phyloP scores from a whole-genome alignment of 805 yeast species.

The Starmerella apis region DNA sequence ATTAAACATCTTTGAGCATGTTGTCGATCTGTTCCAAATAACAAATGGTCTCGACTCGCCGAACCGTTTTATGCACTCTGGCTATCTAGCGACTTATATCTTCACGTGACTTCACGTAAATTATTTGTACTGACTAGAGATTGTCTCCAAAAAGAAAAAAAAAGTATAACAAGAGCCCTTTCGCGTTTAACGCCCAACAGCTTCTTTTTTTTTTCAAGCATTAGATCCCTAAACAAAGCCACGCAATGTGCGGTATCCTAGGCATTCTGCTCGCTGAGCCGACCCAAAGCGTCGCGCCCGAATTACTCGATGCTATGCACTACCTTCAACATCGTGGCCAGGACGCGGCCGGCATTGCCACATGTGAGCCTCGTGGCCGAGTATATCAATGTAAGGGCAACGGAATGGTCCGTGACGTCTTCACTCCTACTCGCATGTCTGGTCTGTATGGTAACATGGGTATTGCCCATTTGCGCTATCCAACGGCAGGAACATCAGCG shows the following conservation, averaged over 20 bases:
- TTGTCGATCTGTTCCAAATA: not conserved
- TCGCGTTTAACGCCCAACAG: not conserved
- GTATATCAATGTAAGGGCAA: constrained; percentile 96
- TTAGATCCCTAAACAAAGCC: not conserved
- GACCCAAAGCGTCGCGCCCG: constrained; percentile 66
- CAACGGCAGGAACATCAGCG: constrained; percentile 94
- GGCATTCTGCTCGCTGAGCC: constrained; percentile 79
- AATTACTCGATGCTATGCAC: constrained; percentile 82
- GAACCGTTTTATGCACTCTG: not conserved
- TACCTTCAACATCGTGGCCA: constrained; percentile 96
- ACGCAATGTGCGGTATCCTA: constrained; percentile 82
- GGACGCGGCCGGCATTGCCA: constrained; percentile 98
- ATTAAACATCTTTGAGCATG: no score
- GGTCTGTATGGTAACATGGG: constrained; percentile 91
- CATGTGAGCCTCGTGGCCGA: constrained; percentile 88
- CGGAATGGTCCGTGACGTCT: constrained; percentile 97
- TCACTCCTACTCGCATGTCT: constrained; percentile 67
- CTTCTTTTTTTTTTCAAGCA: not conserved
- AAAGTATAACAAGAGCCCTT: not conserved
- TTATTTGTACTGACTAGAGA: not conserved
- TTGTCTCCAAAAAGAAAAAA: not conserved
- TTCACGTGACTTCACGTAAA: not conserved
- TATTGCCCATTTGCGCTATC: constrained; percentile 85
- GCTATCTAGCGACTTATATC: constrained; percentile 5
- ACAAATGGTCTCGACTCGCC: not conserved